A percentile compares a stretch with the other conserved stretches of the same genome.
Evolutionary conservation across 2,329 filamentous ascomycete species (phyloP).

Genomic region (Coleophoma eucalyptorum): DNA sequence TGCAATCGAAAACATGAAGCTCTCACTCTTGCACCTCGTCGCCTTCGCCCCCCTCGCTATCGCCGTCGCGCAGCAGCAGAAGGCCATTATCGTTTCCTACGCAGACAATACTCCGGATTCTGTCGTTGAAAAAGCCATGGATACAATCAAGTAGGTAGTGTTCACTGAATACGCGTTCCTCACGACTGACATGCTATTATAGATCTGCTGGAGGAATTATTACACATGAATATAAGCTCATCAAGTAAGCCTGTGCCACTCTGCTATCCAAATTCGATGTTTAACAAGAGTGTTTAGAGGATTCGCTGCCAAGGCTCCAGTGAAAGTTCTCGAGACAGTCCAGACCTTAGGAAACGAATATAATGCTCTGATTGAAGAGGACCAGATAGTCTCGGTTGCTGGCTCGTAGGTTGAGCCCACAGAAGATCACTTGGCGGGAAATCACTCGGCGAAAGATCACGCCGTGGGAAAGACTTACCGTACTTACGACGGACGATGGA

Average conservation of each 20-base stretch:
- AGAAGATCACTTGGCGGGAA: not conserved
- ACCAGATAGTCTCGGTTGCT: conserved; percentile 53
- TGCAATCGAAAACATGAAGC: conserved; percentile 51
- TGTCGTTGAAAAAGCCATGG: conserved; percentile 67
- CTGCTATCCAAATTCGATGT: not conserved
- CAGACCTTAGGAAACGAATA: conserved; percentile 57
- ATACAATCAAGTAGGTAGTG: conserved; percentile 47
- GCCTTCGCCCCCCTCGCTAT: conserved; percentile 57
- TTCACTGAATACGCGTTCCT: not conserved
- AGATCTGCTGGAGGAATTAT: conserved; percentile 66
- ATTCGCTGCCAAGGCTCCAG: conserved; percentile 72
- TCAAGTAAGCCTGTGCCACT: conserved; percentile 50
- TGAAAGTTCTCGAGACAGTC: conserved; percentile 64
- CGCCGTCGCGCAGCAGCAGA: conserved; percentile 51
- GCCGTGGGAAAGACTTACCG: not conserved
- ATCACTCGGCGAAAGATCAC: not conserved
- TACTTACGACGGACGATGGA: not conserved
- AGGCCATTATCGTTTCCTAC: conserved; percentile 77
- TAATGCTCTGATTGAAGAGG: conserved; percentile 70
- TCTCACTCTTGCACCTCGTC: conserved; percentile 50
- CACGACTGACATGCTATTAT: not conserved
- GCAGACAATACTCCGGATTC: conserved; percentile 61
- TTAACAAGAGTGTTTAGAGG: conserved; percentile 47
- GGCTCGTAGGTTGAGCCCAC: not conserved
- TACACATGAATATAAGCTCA: conserved; percentile 69